Percentiles rank a stretch among this genome's conserved stretches.
Evolutionary conservation across 2,329 filamentous ascomycete species (phyloP).

Genomic region (Rutstroemia sp.): DNA sequence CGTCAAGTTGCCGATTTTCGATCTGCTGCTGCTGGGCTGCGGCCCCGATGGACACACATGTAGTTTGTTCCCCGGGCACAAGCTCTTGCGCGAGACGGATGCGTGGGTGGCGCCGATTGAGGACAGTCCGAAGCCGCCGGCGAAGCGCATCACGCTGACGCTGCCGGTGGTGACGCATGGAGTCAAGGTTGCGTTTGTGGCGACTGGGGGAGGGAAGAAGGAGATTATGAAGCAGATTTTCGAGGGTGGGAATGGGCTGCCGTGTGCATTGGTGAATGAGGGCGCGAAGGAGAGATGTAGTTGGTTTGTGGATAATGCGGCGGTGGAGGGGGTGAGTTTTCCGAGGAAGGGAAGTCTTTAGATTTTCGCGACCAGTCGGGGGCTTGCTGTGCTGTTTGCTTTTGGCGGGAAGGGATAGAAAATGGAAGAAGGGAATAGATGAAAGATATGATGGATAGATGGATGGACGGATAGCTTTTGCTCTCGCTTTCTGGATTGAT

Average conservation of each 20-base stretch:
- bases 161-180: conserved; percentile 86
- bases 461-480: background rate
- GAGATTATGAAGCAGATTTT: conserved; percentile 91
- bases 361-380: background rate
- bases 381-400: too few relatives aligned
- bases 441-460: background rate
- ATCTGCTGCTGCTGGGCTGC: conserved; percentile 86
- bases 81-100: conserved; percentile 74
- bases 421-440: too few relatives aligned
- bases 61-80: conserved; percentile 87
- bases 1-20: conserved; percentile 90
- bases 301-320: conserved; percentile 89
- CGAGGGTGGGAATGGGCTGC: conserved; percentile 65
- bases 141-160: conserved; percentile 84
- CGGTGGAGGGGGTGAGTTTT: conserved; percentile 78
- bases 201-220: conserved; percentile 84
- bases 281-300: conserved; percentile 77
- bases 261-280: conserved; percentile 83
- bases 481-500: background rate
- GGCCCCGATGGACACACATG: conserved; percentile 97
- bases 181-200: conserved; percentile 82
- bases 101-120: conserved; percentile 91
- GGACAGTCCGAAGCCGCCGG: conserved; percentile 91
- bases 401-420: background rate
- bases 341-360: conserved; percentile 65